Base-by-base conservation (phyloP, 768 basidiomycete genomes). In the Suillus plorans region DNA sequence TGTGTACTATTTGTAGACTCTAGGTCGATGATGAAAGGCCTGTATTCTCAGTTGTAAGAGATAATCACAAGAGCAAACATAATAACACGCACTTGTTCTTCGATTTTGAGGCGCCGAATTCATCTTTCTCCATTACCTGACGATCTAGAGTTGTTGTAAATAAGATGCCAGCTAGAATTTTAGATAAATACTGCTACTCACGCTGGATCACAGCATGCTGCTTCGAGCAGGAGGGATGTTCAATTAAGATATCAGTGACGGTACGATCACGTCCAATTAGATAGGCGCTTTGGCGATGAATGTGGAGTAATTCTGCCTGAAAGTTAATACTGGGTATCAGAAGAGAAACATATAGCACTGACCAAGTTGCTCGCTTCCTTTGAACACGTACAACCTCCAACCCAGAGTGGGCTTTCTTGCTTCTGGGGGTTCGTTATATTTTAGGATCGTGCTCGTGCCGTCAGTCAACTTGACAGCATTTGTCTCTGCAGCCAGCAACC, bases 381-480 rank as follows among this genome's bases (percentile, higher is more conserved):
- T 99, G 84, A 99, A 99, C 41, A 98, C 96, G 73, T 99, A 99
- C 66, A 99, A 73, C 73, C 97, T 83, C 97, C 97, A 99, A 20
- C 92, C 91, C 41, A 91, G 77, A 5, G 83, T 78, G 12, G 97
- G 97, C 73, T 96, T 98, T 69, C 97, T 82, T 36, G 97, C 97
- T 81, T 99, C 97, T 7, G 97, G 95, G 18, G 97, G 97, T 76
- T 99, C 97, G 67, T 99, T 96, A 76, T 99, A 99, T 77, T 99
- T 99, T 67, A 99, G 81, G 52, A 97, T 86, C 7, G 91, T 89
- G 69, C 81, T 88, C 60, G 86, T 86, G n/a, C 92, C 94, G 72
- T 93, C 89, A 8, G 81, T 79, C 39, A 86, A 83, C 68, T 86
- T 85, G 50, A 96, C 89, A 1, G 93, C 95, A 73, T 99, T 99